Conservation (phyloP, 495 filamentous ascomycete species). For the Penicillium pancosmium region DNA sequence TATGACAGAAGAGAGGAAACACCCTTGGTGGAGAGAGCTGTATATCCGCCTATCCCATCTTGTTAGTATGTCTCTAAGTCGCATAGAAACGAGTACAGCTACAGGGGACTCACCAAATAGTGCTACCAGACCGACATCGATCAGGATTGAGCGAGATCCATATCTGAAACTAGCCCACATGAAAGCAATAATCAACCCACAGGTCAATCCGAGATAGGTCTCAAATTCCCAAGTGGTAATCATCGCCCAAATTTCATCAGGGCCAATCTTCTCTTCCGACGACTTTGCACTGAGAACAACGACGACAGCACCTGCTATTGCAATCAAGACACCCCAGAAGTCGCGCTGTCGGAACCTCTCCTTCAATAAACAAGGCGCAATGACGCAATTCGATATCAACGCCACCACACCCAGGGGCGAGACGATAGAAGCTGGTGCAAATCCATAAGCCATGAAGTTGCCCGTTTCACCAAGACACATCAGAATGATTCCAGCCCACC, state of each 20-base stretch:
- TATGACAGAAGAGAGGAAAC: conserved; percentile 92
- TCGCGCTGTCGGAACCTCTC: conserved; percentile 86
- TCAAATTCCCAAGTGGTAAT: conserved; percentile 91
- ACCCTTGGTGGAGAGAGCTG: conserved; percentile 92
- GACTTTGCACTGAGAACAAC: conserved; percentile 91
- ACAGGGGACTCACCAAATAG: conserved; percentile 71
- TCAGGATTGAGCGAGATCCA: conserved; percentile 81
- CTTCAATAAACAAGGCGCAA: conserved; percentile 90
- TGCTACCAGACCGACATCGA: conserved; percentile 90
- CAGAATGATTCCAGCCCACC: conserved; percentile 90
- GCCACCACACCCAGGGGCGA: conserved; percentile 94
- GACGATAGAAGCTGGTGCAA: conserved; percentile 98
- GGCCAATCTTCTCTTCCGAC: conserved; percentile 87
- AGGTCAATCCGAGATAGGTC: conserved; percentile 80
- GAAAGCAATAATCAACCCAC: conserved; percentile 68
- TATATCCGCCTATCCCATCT: conserved; percentile 74
- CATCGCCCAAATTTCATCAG: conserved; percentile 84
- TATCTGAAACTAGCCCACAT: conserved; percentile 83
- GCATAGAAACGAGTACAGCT: neutral
- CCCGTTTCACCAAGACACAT: conserved; percentile 94
- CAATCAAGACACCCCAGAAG: conserved; percentile 81
- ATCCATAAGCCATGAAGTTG: conserved; percentile 97
- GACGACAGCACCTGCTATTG: conserved; percentile 84
- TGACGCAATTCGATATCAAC: conserved; percentile 92
- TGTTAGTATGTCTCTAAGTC: conserved; percentile 28